These are phyloP conservation scores for Debaryomyces castellii DNA, from an alignment of 805 yeast species.

Conservation along the genomic window DNA sequence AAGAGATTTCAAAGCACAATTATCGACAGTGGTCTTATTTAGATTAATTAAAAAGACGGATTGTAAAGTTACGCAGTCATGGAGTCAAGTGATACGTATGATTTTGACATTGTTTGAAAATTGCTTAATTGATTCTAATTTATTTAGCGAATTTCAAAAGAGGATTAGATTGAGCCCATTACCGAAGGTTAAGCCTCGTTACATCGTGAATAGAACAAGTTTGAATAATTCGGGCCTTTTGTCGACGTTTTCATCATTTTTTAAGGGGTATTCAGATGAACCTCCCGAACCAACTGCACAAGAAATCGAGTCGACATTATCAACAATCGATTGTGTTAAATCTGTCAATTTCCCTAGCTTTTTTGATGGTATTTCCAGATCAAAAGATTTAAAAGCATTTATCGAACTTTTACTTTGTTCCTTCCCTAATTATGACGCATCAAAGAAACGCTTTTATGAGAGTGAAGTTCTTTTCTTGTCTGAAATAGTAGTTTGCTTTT, in stretches of 20 bases:
- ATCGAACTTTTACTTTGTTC: conserved; percentile 23
- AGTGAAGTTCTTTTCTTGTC: conserved; percentile 47
- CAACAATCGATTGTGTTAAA: conserved; percentile 79
- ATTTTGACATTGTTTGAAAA: conserved; percentile 68
- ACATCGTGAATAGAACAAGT: conserved; percentile 59
- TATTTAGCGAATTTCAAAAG: conserved; percentile 63
- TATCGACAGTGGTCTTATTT: conserved; percentile 83
- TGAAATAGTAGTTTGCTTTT: conserved; percentile 42
- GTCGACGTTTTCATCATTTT: conserved; percentile 86
- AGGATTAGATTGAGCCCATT: conserved; percentile 52
- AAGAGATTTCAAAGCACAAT: conserved; percentile 85
- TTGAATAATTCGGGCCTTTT: conserved; percentile 77
- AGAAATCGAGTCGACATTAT: conserved; percentile 81
- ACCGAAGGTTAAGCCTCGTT: conserved; percentile 64
- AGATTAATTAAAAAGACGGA: conserved; percentile 65
- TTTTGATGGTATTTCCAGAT: conserved; percentile 48
- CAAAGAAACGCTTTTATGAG: conserved; percentile 42
- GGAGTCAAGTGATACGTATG: conserved; percentile 62
- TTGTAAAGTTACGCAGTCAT: conserved; percentile 50
- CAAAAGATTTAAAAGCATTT: conserved; percentile 37
- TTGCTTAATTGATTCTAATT: conserved; percentile 63
- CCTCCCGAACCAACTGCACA: conserved; percentile 91
- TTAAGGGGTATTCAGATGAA: conserved; percentile 84
- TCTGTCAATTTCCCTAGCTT: conserved; percentile 62
- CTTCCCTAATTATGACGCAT: conserved; percentile 26